Percentiles rank a stretch among this genome's conserved stretches.
Conservation (phyloP, 371 early-diverging fungal species). For the Neoconidiobolus thromboides region DNA sequence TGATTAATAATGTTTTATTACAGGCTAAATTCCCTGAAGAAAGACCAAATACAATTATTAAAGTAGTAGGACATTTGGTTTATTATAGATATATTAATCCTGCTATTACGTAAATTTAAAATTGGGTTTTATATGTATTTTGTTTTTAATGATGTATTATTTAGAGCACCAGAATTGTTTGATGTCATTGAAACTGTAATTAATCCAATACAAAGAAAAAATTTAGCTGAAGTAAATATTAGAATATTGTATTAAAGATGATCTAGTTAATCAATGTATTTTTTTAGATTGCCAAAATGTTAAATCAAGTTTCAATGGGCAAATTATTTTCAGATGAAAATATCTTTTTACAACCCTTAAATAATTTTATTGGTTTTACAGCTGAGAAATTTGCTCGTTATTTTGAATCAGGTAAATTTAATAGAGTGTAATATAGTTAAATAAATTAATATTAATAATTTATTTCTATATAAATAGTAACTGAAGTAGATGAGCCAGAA, state of each 20-base stretch:
- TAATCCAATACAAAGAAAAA: conserved; percentile 76
- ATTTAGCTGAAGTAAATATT: conserved; percentile 57
- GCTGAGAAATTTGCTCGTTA: conserved; percentile 55
- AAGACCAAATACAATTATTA: conserved; percentile 52
- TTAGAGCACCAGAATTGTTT: conserved; percentile 85
- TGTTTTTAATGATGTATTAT: not conserved
- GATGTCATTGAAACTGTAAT: conserved; percentile 80
- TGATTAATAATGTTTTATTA: not conserved
- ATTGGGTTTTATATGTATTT: not conserved
- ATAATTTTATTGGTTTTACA: conserved; percentile 57
- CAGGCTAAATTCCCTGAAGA: conserved; percentile 57
- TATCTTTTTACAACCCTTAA: conserved; percentile 52
- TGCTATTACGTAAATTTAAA: conserved; percentile 64
- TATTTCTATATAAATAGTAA: conserved; percentile 17
- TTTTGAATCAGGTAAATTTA: conserved; percentile 20
- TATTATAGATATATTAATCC: conserved; percentile 96
- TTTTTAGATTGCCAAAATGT: conserved; percentile 61
- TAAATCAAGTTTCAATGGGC: conserved; percentile 77
- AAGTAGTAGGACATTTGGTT: conserved; percentile 80
- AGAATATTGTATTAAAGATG: not conserved
- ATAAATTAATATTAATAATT: too few species aligned
- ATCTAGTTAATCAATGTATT: not conserved
- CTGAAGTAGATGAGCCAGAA: conserved; percentile 68
- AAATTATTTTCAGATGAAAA: conserved; percentile 45
- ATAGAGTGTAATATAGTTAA: too few species aligned